Evolutionary conservation across 2,329 filamentous ascomycete species (phyloP), one percentile per base, ranked within the genome.

Genomic region (Septoria petroselini): DNA sequence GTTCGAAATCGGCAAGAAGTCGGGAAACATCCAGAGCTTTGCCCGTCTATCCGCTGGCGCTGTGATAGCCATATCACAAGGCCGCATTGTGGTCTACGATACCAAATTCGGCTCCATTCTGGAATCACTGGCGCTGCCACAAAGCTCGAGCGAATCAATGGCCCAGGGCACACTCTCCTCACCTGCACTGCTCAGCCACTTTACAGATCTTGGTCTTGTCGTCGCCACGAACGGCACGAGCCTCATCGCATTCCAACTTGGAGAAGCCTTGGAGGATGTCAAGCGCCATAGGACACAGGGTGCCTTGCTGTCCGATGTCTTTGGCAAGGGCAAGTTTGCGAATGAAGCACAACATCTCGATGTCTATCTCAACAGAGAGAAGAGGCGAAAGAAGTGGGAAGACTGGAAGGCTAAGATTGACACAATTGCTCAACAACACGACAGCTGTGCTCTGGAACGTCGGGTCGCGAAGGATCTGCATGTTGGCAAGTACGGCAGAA

Each of bases 231-330:
- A 77, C n/a, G 80, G 80, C 25, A 77, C 79, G 35, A 76, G 81
- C 37, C 71, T 91, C 25, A 73, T 88, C 12, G 85, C 81, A 1
- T 75, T 90, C 43, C 85, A 89, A 45, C 61, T 75, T 12, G 64
- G 62, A 31, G 52, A 62, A 11, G 62, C 60, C 6, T 50, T 61
- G 4, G 58, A 62, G 5, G 53, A 63, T 7, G 63, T 65, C 5
- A 74, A 72, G 53, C 64, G 68, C 19, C 55, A 59, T n/a, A 70
- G 65, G 57, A 59, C 61, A 3, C 58, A 65, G 31, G 67, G 66
- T 43, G 83, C 84, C 7, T 73, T 87, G 6, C 71, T 91, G 19
- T 84, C 87, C 27, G 85, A 91, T 63, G 85, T 86, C 0, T 80
- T 91, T 46, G 84, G 85, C 1, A 83, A 83, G 52, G 85, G 84